Evolutionary conservation across 2,329 filamentous ascomycete genomes (phyloP), one percentile per base, ranked within the genome.

Genomic region (Pestalotiopsis fici): DNA sequence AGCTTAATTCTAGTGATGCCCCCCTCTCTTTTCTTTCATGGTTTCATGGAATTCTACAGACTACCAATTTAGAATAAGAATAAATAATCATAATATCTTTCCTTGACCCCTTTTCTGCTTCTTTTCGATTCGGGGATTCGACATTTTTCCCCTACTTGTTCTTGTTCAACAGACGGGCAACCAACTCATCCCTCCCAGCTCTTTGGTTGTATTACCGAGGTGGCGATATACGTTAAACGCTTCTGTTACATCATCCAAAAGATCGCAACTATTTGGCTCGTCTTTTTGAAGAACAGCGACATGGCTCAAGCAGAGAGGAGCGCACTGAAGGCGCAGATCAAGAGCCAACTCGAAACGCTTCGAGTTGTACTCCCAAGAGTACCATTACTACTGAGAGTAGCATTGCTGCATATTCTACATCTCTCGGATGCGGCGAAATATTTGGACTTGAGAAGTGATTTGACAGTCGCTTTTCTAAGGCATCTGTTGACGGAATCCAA

Each of bases 381-480:
- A 2, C 91, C 91, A 0, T 80, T 90, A 11, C 82, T 93, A 9
- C 74, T 87, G n/a, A 88, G 88, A 69, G 86, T 90, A 1, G 84
- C 88, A 2, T 69, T 93, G 13, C 80, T 86, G 60, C 91, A 94
- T 73, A 75, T 90, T 2, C 83, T 97, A 7, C 87, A 86, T 31
- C 79, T 92, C 54, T 94, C 94, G 0, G 85, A 90, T 39, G 90
- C 89, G 7, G 88, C 91, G 4, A 87, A 89, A 59, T 93, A 96
- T 82, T 90, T 95, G 81, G 92, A 97, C 76, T 81, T 97, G 3
- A 87, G 87, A 64, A 95, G 91, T 15, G 91, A 92, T 66, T 75
- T 98, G 65, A 90, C 86, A 1, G 85, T 97, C 66, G 86, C 88
- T 28, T 81, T 96, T 18, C 78, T 97, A n/a, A 90, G 93, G 23